Evolutionary conservation across 2,329 filamentous ascomycete species (phyloP), one percentile per base, ranked within the genome.

Genomic region (Botrytis deweyae): DNA sequence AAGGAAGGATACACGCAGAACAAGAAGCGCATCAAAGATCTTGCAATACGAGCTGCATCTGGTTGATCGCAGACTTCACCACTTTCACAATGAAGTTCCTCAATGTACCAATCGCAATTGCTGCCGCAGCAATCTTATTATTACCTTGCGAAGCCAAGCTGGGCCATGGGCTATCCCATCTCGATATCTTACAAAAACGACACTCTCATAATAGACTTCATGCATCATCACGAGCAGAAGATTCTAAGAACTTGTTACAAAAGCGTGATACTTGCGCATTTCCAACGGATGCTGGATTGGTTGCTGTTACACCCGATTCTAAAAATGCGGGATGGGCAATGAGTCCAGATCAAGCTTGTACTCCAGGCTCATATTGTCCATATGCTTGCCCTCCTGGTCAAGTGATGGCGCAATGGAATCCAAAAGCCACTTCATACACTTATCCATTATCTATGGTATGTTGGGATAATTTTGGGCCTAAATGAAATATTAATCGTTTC

Each of bases 361-460:
- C 84, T 74, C 87, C 89, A 7, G 91, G 89, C 74, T 88, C 82
- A 77, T 94, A 91, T 82, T 95, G 93, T 80, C 93, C 93, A 2
- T 91, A 92, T 81, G 92, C 93, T 71, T 95, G 93, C 81, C 91
- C 90, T 74, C 82, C 92, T 0, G 92, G 92, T 74, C 88, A 93
- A 84, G 88, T 95, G 42, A 93, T 92, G 86, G 88, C 90, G 76
- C 93, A 95, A 82, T 95, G 93, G 93, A 89, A 94, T 79, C 90
- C 91, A 0, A 82, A 86, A 74, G 92, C 92, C 6, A 89, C 85
- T 9, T 83, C 85, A 5, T 95, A 94, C 80, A 84, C 82, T 52
- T 93, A 91, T 81, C 91, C 92, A 3, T 82, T 87, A 75, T 94
- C 92, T 5, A 94, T 93, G 89, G 91, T 93, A 83, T 79, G 89